Conservation (phyloP, 768 basidiomycete genomes). For the Panus rudis region DNA sequence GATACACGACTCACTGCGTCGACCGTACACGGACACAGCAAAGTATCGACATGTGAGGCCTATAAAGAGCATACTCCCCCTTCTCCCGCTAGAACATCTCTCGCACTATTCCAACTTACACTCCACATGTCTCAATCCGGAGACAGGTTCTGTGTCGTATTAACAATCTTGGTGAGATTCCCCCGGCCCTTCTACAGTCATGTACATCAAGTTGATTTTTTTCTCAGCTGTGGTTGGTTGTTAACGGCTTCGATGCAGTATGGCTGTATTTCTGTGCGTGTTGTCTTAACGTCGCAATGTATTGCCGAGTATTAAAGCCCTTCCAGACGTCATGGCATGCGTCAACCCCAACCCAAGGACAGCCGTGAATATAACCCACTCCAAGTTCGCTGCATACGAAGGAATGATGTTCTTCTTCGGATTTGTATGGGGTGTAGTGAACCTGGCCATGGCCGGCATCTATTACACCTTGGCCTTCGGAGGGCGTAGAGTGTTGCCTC, state of each 20-base stretch:
- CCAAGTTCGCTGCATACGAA: conserved; percentile 4
- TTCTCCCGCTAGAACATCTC: too few species aligned
- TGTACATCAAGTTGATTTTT: not conserved
- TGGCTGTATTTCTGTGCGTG: conserved; percentile 13
- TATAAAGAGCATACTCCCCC: too few species aligned
- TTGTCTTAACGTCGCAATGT: not conserved
- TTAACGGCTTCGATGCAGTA: conserved; percentile 7
- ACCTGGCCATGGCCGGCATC: not conserved
- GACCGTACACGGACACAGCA: too few species aligned
- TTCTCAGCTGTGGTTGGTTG: conserved; percentile 6
- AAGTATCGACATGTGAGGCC: too few species aligned
- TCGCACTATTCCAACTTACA: too few species aligned
- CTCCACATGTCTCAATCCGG: too few species aligned
- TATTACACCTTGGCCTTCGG: not conserved
- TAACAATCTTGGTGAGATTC: too few species aligned
- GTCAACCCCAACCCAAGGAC: conserved; percentile 9
- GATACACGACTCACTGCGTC: too few species aligned
- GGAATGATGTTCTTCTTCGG: conserved; percentile 13
- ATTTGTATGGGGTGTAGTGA: conserved; percentile 5
- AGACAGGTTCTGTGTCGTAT: too few species aligned
- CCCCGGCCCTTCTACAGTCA: too few species aligned
- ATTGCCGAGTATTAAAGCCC: not conserved
- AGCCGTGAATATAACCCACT: conserved; percentile 2
- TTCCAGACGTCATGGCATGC: conserved; percentile 4
- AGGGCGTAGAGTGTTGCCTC: not conserved